Evolutionary conservation across 345 rosid species (phyloP).

Genomic region (Balakata baccata): DNA sequence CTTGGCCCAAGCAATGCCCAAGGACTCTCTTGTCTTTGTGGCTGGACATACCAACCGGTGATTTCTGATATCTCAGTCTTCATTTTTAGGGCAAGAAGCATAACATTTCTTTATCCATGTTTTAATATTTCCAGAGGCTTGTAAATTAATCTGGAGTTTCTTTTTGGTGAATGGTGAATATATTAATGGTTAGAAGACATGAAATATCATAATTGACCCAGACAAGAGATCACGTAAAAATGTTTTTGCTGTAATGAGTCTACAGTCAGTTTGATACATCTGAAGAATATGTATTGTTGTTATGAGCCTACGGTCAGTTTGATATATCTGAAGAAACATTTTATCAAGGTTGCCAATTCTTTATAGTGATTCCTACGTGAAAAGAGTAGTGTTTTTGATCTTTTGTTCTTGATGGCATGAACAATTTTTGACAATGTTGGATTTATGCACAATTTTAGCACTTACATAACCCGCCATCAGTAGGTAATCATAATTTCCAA

Average conservation of each 20-base stretch:
- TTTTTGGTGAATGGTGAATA: not conserved
- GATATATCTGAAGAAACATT: not conserved
- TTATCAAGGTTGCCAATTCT: not conserved
- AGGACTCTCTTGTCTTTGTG: too few relatives aligned
- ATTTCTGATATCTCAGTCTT: too few relatives aligned
- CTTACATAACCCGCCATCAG: not conserved
- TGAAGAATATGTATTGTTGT: not conserved
- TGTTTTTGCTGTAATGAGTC: too few relatives aligned
- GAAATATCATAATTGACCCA: not conserved
- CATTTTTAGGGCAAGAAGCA: too few relatives aligned
- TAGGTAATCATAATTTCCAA: too few relatives aligned
- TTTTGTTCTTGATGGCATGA: not conserved
- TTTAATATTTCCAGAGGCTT: not conserved
- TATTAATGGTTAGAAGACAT: not conserved
- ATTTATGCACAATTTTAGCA: not conserved
- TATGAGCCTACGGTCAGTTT: too few relatives aligned
- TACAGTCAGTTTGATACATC: too few relatives aligned
- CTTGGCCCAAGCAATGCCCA: too few relatives aligned
- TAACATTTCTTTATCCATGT: not conserved
- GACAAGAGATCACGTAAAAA: not conserved
- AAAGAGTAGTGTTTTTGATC: not conserved
- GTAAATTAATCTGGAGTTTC: not conserved
- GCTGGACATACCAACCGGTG: too few relatives aligned
- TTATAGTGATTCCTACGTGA: not conserved
- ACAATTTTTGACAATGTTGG: conserved; percentile 1